A percentile compares a stretch with the other conserved stretches of the same genome.
These are phyloP conservation scores for Leptoxyphium fumago DNA, from an alignment of 2,329 filamentous ascomycete genomes.

Conservation along the genomic window DNA sequence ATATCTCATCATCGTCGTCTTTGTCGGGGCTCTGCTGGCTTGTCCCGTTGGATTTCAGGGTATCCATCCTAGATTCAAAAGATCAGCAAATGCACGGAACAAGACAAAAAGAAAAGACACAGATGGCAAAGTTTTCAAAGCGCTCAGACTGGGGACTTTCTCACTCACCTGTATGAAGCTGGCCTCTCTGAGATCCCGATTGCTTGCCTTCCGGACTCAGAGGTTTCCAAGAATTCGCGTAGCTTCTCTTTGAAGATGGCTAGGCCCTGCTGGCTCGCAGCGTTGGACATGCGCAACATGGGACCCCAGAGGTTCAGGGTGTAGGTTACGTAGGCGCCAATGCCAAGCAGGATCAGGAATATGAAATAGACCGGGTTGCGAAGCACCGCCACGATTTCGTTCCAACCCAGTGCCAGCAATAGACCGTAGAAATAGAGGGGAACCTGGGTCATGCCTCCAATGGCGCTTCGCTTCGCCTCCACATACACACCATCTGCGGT, in stretches of 20 bases:
- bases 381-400: slow-evolving; percentile 87
- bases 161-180: neutral
- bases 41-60: neutral
- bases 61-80: neutral
- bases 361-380: slow-evolving; percentile 90
- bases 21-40: neutral
- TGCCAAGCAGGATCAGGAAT: slow-evolving; percentile 60
- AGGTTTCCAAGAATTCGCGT: slow-evolving; percentile 75
- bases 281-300: slow-evolving; percentile 88
- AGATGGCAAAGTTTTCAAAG: too few species aligned
- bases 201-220: slow-evolving; percentile 71
- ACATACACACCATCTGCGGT: slow-evolving; percentile 95
- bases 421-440: slow-evolving; percentile 90
- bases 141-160: too few species aligned
- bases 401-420: slow-evolving; percentile 89
- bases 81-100: too few species aligned
- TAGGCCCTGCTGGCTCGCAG: slow-evolving; percentile 69
- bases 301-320: slow-evolving; percentile 90
- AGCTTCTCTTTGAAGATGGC: slow-evolving; percentile 87
- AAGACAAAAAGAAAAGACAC: too few species aligned
- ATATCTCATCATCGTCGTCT: neutral
- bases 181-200: slow-evolving; percentile 46
- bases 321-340: slow-evolving; percentile 78
- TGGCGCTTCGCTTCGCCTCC: slow-evolving; percentile 91
- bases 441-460: slow-evolving; percentile 86